These are phyloP conservation scores for Trichoderma arundinaceum DNA, from an alignment of 2,329 filamentous ascomycete species.

Conservation along the genomic window DNA sequence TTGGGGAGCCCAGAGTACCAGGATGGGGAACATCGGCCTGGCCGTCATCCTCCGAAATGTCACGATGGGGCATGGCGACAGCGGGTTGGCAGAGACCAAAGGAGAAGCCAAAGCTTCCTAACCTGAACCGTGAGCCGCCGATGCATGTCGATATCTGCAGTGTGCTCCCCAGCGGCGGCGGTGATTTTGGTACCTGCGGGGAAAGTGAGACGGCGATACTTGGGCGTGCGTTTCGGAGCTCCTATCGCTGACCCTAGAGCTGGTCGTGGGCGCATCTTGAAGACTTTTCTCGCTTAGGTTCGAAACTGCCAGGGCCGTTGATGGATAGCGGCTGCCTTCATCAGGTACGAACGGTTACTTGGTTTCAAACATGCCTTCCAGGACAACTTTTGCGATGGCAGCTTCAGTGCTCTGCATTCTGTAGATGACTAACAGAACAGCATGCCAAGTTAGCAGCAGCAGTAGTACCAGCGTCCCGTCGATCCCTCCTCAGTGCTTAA, in stretches of 20 bases:
- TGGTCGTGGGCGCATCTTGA: background rate
- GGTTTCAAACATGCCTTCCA: too few relatives aligned
- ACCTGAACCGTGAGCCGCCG: background rate
- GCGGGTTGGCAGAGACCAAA: background rate
- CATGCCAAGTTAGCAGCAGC: too few relatives aligned
- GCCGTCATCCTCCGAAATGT: background rate
- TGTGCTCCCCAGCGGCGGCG: background rate
- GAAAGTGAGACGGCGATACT: slow-evolving; percentile 14
- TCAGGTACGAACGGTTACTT: background rate
- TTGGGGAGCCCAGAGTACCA: background rate
- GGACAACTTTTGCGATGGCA: too few relatives aligned
- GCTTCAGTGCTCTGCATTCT: too few relatives aligned
- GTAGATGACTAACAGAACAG: too few relatives aligned
- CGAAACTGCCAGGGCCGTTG: background rate
- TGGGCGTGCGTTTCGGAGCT: slow-evolving; percentile 24
- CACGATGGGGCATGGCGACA: slow-evolving; percentile 7
- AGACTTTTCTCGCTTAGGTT: slow-evolving; percentile 18
- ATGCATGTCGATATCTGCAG: too few relatives aligned
- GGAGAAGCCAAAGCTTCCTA: background rate
- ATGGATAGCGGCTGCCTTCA: too few relatives aligned
- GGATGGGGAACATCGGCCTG: background rate
- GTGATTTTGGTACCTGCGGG: slow-evolving; percentile 25
- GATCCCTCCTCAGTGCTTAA: background rate
- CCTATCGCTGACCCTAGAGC: slow-evolving; percentile 1
- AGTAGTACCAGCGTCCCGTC: too few relatives aligned